Conservation (phyloP, 2,329 filamentous ascomycete genomes). For the Aspergillus costaricaensis region DNA sequence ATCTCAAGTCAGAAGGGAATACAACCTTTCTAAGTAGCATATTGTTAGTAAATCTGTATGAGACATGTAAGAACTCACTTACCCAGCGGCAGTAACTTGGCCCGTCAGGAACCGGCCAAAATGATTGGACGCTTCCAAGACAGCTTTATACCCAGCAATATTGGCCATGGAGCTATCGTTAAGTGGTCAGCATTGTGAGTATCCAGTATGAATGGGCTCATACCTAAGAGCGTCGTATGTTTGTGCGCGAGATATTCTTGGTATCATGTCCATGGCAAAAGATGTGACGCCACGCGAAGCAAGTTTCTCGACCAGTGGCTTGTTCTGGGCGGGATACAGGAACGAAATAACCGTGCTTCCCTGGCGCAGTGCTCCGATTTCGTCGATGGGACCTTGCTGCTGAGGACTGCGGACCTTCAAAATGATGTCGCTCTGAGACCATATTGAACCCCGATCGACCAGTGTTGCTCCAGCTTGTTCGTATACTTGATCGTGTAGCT, state of each 20-base stretch:
- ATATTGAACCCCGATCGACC: conserved; percentile 69
- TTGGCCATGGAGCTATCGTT: conserved; percentile 82
- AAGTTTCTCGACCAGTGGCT: conserved; percentile 70
- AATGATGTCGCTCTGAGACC: conserved; percentile 74
- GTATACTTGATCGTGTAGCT: conserved; percentile 77
- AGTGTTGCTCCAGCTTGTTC: conserved; percentile 75
- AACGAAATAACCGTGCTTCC: conserved; percentile 79
- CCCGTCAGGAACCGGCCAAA: conserved; percentile 88
- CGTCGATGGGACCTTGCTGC: conserved; percentile 58
- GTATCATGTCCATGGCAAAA: conserved; percentile 93
- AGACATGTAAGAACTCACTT: conserved; percentile 25
- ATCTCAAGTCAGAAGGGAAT: not conserved
- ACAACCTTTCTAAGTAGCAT: conserved; percentile 27
- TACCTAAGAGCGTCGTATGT: conserved; percentile 75
- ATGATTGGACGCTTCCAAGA: conserved; percentile 83
- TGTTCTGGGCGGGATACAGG: conserved; percentile 80
- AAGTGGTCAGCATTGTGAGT: not conserved
- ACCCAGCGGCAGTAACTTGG: conserved; percentile 84
- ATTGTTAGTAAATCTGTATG: conserved; percentile 26
- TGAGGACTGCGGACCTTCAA: conserved; percentile 81
- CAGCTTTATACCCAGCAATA: conserved; percentile 90
- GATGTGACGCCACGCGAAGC: conserved; percentile 70
- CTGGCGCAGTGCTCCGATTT: conserved; percentile 67
- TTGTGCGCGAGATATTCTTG: conserved; percentile 84
- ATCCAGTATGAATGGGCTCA: conserved; percentile 1